Evolutionary conservation across 2,329 filamentous ascomycete genomes (phyloP).

Genomic region (Talaromyces sp.): DNA sequence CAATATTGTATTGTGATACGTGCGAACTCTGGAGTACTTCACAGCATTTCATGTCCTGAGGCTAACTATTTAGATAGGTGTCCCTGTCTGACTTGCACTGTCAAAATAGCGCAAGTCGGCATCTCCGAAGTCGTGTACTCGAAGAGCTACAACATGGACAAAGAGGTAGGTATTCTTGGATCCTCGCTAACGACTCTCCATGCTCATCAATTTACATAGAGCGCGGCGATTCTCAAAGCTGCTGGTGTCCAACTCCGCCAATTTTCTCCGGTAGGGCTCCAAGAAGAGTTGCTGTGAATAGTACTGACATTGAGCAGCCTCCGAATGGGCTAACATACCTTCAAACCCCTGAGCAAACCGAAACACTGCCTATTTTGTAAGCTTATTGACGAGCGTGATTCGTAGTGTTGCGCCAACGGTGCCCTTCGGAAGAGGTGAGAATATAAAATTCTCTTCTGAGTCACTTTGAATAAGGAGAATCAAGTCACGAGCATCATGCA

Average conservation of each 20-base stretch:
- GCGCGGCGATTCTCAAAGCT: constrained; percentile 75
- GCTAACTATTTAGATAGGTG: constrained; percentile 51
- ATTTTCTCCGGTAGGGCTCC: constrained; percentile 67
- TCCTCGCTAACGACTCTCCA: background rate
- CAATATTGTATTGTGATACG: constrained; percentile 89
- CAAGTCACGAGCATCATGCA: background rate
- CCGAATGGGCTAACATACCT: constrained; percentile 63
- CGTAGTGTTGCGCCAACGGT: background rate
- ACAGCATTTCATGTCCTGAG: background rate
- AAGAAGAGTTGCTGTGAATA: constrained; percentile 8
- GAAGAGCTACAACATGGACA: constrained; percentile 92
- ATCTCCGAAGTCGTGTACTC: constrained; percentile 95
- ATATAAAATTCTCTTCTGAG: background rate
- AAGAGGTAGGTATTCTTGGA: constrained; percentile 46
- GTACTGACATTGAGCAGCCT: constrained; percentile 45
- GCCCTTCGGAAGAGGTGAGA: background rate
- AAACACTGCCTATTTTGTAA: constrained; percentile 7
- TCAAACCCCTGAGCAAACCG: constrained; percentile 31
- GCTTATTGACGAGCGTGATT: background rate
- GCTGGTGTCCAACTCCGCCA: constrained; percentile 83
- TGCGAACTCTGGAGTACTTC: constrained; percentile 26
- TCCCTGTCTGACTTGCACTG: constrained; percentile 93
- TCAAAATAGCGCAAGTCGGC: constrained; percentile 97
- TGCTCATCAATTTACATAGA: constrained; percentile 39
- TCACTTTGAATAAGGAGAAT: background rate